Percentiles rank a stretch among this genome's conserved stretches.
Evolutionary conservation across 257 asterid genomes (phyloP).

Genomic region (Penstemon newberryi): DNA sequence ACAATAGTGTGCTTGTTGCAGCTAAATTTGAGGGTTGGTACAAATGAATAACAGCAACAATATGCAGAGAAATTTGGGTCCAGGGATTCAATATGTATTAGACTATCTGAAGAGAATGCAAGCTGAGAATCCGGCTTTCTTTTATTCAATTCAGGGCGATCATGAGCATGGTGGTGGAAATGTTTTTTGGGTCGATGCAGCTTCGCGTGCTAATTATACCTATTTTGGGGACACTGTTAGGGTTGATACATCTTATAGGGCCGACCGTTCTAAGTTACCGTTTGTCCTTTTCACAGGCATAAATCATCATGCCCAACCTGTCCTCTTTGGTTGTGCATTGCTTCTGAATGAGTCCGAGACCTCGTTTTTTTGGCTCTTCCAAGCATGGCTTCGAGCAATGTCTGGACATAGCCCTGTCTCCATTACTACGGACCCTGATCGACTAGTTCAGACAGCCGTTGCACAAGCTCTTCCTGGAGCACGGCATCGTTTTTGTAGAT

Average conservation of each 20-base stretch:
- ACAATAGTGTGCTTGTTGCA: constrained; percentile 22
- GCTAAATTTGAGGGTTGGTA: constrained; percentile 12
- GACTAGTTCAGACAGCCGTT: constrained; percentile 60
- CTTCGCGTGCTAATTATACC: constrained; percentile 53
- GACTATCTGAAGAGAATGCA: constrained; percentile 68
- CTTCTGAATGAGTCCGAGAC: constrained; percentile 57
- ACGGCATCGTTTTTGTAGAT: constrained; percentile 62
- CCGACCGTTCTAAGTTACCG: constrained; percentile 48
- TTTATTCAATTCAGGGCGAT: constrained; percentile 59
- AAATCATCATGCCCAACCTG: constrained; percentile 85
- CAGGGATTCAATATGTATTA: constrained; percentile 51
- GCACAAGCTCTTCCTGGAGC: constrained; percentile 59
- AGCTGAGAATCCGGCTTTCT: constrained; percentile 62
- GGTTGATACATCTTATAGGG: constrained; percentile 53
- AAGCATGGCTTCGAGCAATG: constrained; percentile 74
- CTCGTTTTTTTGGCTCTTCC: constrained; percentile 70
- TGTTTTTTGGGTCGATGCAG: constrained; percentile 68
- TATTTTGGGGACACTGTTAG: constrained; percentile 79
- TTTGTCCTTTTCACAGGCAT: constrained; percentile 72
- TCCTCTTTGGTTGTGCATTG: constrained; percentile 80
- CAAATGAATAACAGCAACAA: constrained; percentile 39
- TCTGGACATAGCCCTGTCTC: constrained; percentile 61
- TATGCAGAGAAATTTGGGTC: constrained; percentile 46
- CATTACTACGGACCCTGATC: constrained; percentile 64
- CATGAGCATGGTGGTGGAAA: constrained; percentile 49